Base-by-base conservation (phyloP, 1,284 basidiomycete species). In the Sanguinoderma infundibulare region DNA sequence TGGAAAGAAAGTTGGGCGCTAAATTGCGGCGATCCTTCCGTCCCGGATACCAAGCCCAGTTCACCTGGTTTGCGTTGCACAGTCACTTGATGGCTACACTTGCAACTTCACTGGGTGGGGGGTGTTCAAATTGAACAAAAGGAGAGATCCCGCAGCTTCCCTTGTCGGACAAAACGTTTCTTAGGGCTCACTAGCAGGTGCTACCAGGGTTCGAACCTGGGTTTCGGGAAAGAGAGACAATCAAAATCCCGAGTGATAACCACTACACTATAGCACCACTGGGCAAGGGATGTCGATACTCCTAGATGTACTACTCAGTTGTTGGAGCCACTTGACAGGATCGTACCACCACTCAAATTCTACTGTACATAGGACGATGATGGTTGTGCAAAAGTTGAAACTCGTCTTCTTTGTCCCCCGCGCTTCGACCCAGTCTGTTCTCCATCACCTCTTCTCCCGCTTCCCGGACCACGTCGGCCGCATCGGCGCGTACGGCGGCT, bases 401-500 rank as follows among this genome's bases (percentile, higher is more conserved):
- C 66, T 70, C 55, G 66, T 69, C 36, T 70, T 85, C 70, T 84
- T 84, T 68, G 49, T 59, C 7, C 62, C 62, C 10, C 58, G 65
- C 36, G n/a, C 65, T 2, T 58, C 60, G 15, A 67, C 84, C 0
- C 71, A 71, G 22, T 57, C 62, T 0, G 76, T 84, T 44, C 72
- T 85, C 28, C 69, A 75, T 44, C 77, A 79, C 56, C 71, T 85
- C 6, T 84, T 85, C 70, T 54, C 67, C 30, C 76, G 72, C 50
- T 80, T 77, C 62, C 81, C 83, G 6, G 68, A 77, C 34, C 67
- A 75, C 38, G 71, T 84, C 14, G 84, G 83, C 26, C 80, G 78
- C 59, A 80, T 84, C 38, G 83, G 83, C 39, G 72, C 81, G 26
- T 85, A 86, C 67, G 76, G 81, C 44, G 75, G 78, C 47, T 83